These are phyloP conservation scores for Lactifluus hygrophoroides DNA, from an alignment of 768 basidiomycete species.

Conservation along the genomic window DNA sequence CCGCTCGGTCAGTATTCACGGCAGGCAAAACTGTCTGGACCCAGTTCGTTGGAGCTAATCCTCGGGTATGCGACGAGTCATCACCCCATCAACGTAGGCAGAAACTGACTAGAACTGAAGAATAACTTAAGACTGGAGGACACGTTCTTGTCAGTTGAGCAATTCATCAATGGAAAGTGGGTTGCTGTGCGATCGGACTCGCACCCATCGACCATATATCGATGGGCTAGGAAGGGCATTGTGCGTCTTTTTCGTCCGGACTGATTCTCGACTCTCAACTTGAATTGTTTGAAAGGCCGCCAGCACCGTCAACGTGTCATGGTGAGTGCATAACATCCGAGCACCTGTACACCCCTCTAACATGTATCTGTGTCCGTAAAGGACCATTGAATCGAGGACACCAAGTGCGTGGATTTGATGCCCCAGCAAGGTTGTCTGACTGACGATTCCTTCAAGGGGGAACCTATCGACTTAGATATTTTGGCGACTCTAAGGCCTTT, in stretches of 20 bases:
- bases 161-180: conserved; percentile 42
- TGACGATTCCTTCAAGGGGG: conserved; percentile 36
- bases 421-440: neutral
- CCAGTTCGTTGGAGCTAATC: conserved; percentile 69
- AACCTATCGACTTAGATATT: conserved; percentile 62
- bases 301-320: conserved; percentile 58
- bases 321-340: conserved; percentile 34
- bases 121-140: conserved; percentile 70
- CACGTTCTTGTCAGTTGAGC: conserved; percentile 65
- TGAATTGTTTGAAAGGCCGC: conserved; percentile 34
- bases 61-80: conserved; percentile 40
- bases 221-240: conserved; percentile 51
- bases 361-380: conserved; percentile 22
- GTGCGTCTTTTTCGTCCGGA: conserved; percentile 28
- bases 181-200: conserved; percentile 58
- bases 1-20: conserved; percentile 37
- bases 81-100: neutral
- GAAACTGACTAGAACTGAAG: conserved; percentile 29
- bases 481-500: conserved; percentile 67
- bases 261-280: neutral
- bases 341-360: neutral
- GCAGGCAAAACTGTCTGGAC: conserved; percentile 52
- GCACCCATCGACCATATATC: conserved; percentile 64
- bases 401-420: conserved; percentile 33
- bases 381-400: conserved; percentile 57